phyloP scores from a whole-genome alignment of 306 rosid genomes.

The Medicago lupulina region DNA sequence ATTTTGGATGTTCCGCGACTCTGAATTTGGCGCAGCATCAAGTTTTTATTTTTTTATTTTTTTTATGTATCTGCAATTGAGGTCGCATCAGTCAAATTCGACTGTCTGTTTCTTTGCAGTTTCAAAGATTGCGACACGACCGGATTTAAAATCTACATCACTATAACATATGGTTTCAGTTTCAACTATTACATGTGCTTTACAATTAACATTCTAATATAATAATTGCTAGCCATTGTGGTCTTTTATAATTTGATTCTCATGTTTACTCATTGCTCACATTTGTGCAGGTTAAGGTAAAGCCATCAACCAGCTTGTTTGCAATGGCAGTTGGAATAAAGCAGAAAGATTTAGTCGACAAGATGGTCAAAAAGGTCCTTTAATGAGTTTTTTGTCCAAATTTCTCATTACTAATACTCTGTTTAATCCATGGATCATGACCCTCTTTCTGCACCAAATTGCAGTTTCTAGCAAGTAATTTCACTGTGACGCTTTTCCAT shows the following conservation, averaged over 20 bases:
- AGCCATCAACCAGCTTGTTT: conserved; percentile 54
- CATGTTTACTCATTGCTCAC: background rate
- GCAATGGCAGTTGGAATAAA: conserved; percentile 80
- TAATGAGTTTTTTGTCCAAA: conserved; percentile 18
- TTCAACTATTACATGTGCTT: no score
- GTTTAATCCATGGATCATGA: conserved; percentile 28
- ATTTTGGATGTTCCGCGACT: background rate
- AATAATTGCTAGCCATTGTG: background rate
- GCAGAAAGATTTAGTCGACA: conserved; percentile 72
- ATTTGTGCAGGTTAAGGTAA: conserved; percentile 48
- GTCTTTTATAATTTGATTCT: background rate
- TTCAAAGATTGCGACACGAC: background rate
- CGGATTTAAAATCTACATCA: background rate
- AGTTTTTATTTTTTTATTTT: no score
- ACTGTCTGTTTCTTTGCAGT: background rate
- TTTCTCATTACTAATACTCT: conserved; percentile 23
- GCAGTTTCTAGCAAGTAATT: conserved; percentile 76
- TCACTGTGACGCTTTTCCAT: conserved; percentile 85
- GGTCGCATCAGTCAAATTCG: no score
- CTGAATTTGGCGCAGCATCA: no score
- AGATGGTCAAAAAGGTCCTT: conserved; percentile 84
- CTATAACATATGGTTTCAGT: no score
- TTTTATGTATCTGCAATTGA: background rate
- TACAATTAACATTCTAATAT: no score
- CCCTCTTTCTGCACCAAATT: conserved; percentile 22